phyloP scores from a whole-genome alignment of 2,329 filamentous ascomycete genomes.

The Blastomyces gilchristii region DNA sequence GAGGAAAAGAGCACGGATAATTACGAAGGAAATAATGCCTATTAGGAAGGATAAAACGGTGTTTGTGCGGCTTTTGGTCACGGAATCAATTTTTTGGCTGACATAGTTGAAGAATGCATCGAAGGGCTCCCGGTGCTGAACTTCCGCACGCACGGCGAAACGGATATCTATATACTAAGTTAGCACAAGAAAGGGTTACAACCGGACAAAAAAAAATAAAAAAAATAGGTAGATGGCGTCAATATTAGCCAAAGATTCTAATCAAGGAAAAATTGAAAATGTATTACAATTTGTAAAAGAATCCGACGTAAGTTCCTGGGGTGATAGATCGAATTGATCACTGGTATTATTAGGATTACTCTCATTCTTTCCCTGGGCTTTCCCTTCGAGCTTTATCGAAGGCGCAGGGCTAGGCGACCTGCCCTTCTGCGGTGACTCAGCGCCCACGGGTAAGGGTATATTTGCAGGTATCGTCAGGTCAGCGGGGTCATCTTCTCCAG shows the following conservation, averaged over 20 bases:
- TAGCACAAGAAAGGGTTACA: slow-evolving; percentile 16
- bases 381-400: slow-evolving; percentile 14
- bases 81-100: slow-evolving; percentile 47
- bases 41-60: slow-evolving; percentile 53
- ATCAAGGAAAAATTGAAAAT: slow-evolving; percentile 18
- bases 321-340: slow-evolving; percentile 4
- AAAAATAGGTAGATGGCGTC: background rate
- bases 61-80: slow-evolving; percentile 61
- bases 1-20: slow-evolving; percentile 56
- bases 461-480: slow-evolving; percentile 45
- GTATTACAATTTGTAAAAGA: slow-evolving; percentile 44
- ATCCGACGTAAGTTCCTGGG: slow-evolving; percentile 10
- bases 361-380: slow-evolving; percentile 6
- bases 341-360: slow-evolving; percentile 15
- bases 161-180: slow-evolving; percentile 57
- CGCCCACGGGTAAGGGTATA: slow-evolving; percentile 45
- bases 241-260: background rate
- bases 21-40: slow-evolving; percentile 53
- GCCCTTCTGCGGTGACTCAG: slow-evolving; percentile 48
- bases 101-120: slow-evolving; percentile 59
- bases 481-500: slow-evolving; percentile 31
- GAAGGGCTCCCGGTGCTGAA: slow-evolving; percentile 78
- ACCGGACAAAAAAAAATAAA: slow-evolving; percentile 12
- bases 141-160: slow-evolving; percentile 76
- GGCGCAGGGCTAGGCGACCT: slow-evolving; percentile 46